phyloP scores from a whole-genome alignment of 2,329 filamentous ascomycete genomes.

The Aspergillus novoparasiticus region DNA sequence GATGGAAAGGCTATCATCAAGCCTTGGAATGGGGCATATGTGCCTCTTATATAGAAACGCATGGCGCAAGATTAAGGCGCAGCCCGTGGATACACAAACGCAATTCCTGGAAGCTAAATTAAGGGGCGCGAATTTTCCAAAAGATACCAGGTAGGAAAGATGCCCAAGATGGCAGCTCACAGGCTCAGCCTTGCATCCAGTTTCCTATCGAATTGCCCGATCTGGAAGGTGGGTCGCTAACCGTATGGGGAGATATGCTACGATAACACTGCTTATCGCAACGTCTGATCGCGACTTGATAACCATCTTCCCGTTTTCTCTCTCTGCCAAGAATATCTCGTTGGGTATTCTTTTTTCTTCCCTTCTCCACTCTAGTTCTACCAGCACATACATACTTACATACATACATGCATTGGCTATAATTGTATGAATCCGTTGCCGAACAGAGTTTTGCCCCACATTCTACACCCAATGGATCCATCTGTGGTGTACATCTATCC shows the following conservation, averaged over 20 bases:
- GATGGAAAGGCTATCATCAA: background rate
- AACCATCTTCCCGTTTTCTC: background rate
- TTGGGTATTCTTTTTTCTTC: background rate
- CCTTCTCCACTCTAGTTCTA: background rate
- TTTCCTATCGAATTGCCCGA: slow-evolving; percentile 20
- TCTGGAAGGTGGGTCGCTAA: slow-evolving; percentile 16
- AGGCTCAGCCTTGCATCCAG: slow-evolving; percentile 9
- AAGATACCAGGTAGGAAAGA: background rate
- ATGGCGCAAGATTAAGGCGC: slow-evolving; percentile 1
- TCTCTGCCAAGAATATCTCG: background rate
- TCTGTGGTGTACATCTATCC: no score
- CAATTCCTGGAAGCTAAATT: background rate
- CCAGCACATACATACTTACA: background rate
- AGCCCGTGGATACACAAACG: background rate
- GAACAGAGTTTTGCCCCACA: background rate
- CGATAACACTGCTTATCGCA: slow-evolving; percentile 16
- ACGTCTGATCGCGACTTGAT: slow-evolving; percentile 3
- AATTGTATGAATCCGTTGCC: background rate
- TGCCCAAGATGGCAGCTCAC: slow-evolving; percentile 5
- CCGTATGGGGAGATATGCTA: slow-evolving; percentile 24
- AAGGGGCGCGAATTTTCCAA: background rate
- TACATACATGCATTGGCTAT: background rate
- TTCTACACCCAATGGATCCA: background rate
- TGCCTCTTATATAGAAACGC: slow-evolving; percentile 17
- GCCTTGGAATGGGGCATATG: slow-evolving; percentile 1